Evolutionary conservation across 306 rosid species (phyloP).

Genomic region (Cicer chorassanicum): DNA sequence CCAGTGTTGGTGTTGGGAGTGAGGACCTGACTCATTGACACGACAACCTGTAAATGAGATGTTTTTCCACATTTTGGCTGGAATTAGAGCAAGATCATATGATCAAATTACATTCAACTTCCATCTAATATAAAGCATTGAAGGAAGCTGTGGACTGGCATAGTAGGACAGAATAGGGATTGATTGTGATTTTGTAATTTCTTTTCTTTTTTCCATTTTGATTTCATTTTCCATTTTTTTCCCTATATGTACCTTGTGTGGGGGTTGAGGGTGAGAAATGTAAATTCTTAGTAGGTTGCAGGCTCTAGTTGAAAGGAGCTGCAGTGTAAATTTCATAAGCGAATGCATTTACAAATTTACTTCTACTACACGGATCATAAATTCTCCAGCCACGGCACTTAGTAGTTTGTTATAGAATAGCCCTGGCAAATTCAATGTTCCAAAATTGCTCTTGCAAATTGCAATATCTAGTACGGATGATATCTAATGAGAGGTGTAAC

Average conservation of each 20-base stretch:
- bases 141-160: conserved; percentile 63
- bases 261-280: conserved; percentile 92
- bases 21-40: conserved; percentile 82
- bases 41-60: conserved; percentile 69
- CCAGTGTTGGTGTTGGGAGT: conserved; percentile 82
- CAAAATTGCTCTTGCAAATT: background rate
- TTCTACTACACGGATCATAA: conserved; percentile 47
- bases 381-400: conserved; percentile 39
- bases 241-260: conserved; percentile 74
- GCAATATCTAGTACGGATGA: background rate
- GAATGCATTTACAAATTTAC: conserved; percentile 59
- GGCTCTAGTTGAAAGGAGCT: conserved; percentile 64
- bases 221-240: conserved; percentile 70
- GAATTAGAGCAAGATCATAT: conserved; percentile 57
- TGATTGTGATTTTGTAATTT: conserved; percentile 64
- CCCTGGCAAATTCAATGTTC: conserved; percentile 4
- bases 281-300: conserved; percentile 82
- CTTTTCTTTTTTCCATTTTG: conserved; percentile 45
- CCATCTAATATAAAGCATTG: conserved; percentile 58
- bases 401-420: conserved; percentile 39
- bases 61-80: conserved; percentile 59
- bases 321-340: conserved; percentile 79
- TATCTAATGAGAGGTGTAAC: background rate
- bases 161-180: conserved; percentile 70
- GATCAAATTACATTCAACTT: conserved; percentile 63